phyloP scores from a whole-genome alignment of 306 rosid genomes.

The Lathyrus oleraceus region DNA sequence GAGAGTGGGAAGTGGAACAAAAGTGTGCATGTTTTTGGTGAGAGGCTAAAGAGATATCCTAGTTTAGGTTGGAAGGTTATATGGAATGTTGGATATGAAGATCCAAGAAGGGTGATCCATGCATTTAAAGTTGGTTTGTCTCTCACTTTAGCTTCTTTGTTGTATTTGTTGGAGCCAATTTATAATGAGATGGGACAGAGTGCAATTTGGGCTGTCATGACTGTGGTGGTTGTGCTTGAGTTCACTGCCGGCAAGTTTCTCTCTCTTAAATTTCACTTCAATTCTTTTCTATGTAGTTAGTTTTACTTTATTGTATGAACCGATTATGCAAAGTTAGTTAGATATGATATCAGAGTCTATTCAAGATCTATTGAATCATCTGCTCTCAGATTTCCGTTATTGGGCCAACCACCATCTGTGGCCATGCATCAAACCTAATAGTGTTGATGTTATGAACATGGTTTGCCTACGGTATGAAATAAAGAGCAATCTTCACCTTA shows the following conservation, averaged over 20 bases:
- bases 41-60: conserved; percentile 50
- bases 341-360: too few relatives aligned
- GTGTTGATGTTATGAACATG: too few relatives aligned
- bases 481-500: too few relatives aligned
- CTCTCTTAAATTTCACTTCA: background rate
- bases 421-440: too few relatives aligned
- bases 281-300: too few relatives aligned
- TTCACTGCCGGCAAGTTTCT: conserved; percentile 76
- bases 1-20: conserved; percentile 44
- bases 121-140: conserved; percentile 87
- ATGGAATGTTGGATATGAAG: conserved; percentile 81
- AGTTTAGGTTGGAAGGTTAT: conserved; percentile 47
- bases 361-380: too few relatives aligned
- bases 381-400: too few relatives aligned
- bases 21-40: conserved; percentile 38
- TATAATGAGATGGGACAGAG: conserved; percentile 62
- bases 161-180: conserved; percentile 75
- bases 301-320: too few relatives aligned
- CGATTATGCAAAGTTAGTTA: too few relatives aligned
- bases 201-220: conserved; percentile 97
- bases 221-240: conserved; percentile 92
- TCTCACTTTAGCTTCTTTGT: conserved; percentile 68
- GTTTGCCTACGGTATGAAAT: too few relatives aligned
- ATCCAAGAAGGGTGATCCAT: conserved; percentile 81
- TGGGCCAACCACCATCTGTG: too few relatives aligned